Evolutionary conservation across 495 filamentous ascomycete species (phyloP).

Genomic region (Hypoxylon trugodes): DNA sequence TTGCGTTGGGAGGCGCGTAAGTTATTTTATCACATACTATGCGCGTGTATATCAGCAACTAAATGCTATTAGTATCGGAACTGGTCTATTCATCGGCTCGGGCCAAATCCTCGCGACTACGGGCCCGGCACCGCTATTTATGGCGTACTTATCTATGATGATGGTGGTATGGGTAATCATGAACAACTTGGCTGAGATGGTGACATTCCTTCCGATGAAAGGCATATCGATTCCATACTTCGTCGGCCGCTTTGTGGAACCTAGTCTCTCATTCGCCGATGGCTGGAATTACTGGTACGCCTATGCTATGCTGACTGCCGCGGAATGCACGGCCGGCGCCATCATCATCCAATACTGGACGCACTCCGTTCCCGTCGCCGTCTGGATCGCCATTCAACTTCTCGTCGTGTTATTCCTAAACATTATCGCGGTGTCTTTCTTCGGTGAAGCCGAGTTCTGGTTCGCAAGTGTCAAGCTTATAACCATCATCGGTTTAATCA

Average conservation of each 20-base stretch:
- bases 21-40: constrained; percentile 6
- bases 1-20: constrained; percentile 70
- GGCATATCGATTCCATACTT: constrained; percentile 69
- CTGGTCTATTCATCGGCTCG: constrained; percentile 64
- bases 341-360: constrained; percentile 67
- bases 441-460: constrained; percentile 72
- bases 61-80: constrained; percentile 63
- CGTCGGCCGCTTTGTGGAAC: constrained; percentile 76
- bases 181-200: constrained; percentile 58
- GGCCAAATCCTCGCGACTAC: constrained; percentile 57
- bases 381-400: constrained; percentile 67
- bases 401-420: constrained; percentile 54
- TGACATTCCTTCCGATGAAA: constrained; percentile 70
- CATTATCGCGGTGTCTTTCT: constrained; percentile 60
- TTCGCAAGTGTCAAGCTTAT: constrained; percentile 74
- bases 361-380: constrained; percentile 57
- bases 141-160: constrained; percentile 58
- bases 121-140: constrained; percentile 59
- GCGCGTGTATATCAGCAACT: not conserved
- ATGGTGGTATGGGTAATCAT: constrained; percentile 54
- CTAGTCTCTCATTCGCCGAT: constrained; percentile 79
- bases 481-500: constrained; percentile 72
- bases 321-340: constrained; percentile 59
- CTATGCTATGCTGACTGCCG: constrained; percentile 58
- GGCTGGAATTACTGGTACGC: constrained; percentile 77